Percentiles rank a stretch among this genome's conserved stretches.
These are phyloP conservation scores for Melanogaster broomeanus DNA, from an alignment of 768 basidiomycete genomes.

Conservation along the genomic window DNA sequence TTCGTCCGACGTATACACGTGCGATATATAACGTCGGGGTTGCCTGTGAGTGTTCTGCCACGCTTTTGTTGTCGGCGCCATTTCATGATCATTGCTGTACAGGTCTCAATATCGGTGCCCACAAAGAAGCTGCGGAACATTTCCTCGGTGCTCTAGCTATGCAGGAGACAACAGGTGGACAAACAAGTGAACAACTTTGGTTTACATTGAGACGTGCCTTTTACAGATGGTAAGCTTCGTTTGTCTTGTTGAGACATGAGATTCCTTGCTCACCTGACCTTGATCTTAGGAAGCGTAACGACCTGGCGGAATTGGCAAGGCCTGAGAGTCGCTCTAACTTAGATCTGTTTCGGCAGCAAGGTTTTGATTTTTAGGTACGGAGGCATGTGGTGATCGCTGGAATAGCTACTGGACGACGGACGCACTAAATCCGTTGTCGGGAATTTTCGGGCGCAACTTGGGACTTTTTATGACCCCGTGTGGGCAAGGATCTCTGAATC, in stretches of 20 bases:
- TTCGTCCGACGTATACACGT: conserved; percentile 94
- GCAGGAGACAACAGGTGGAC: conserved; percentile 69
- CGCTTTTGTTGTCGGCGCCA: conserved; percentile 1
- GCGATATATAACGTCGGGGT: conserved; percentile 99
- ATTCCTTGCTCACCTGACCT: not conserved
- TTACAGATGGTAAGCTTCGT: conserved; percentile 62
- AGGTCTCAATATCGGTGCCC: conserved; percentile 96
- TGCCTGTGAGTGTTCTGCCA: conserved; percentile 68
- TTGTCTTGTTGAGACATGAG: not conserved
- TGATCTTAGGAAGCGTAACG: conserved; percentile 63
- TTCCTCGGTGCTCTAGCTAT: conserved; percentile 82
- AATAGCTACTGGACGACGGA: not conserved
- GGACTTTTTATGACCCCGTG: not conserved
- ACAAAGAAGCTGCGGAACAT: conserved; percentile 96
- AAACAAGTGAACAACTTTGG: conserved; percentile 88
- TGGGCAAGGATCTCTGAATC: not conserved
- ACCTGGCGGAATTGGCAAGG: conserved; percentile 78
- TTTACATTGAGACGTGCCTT: conserved; percentile 83
- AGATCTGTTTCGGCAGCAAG: conserved; percentile 74
- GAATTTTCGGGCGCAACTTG: not conserved
- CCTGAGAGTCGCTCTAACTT: conserved; percentile 62
- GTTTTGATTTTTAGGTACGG: conserved; percentile 79
- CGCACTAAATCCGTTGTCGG: not conserved
- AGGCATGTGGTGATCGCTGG: not conserved
- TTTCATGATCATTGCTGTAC: conserved; percentile 6